These are phyloP conservation scores for Boletus reticulatus DNA, from an alignment of 768 basidiomycete genomes.

Conservation along the genomic window DNA sequence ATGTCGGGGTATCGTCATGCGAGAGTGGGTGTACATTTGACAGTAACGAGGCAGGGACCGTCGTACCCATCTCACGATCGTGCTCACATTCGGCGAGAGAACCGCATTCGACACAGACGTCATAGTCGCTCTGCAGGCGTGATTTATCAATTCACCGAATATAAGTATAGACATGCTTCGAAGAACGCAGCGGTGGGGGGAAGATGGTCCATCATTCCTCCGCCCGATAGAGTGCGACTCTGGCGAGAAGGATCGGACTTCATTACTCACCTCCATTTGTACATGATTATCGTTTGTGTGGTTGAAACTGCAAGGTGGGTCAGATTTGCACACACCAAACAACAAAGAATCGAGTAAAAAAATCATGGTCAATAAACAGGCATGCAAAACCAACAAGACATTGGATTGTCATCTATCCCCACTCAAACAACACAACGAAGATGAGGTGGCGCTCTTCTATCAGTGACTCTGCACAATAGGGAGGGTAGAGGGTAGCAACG, in stretches of 20 bases:
- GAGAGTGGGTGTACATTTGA: constrained; percentile 7
- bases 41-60: background rate
- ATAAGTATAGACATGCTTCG: background rate
- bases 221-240: constrained; percentile 20
- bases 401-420: background rate
- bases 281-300: constrained; percentile 67
- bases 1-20: constrained; percentile 12
- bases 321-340: constrained; percentile 12
- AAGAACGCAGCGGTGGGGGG: background rate
- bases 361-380: background rate
- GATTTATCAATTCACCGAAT: constrained; percentile 8
- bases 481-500: constrained; percentile 20
- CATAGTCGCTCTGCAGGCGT: constrained; percentile 57
- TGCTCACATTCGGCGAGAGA: constrained; percentile 67
- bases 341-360: background rate
- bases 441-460: constrained; percentile 1
- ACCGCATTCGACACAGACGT: constrained; percentile 73
- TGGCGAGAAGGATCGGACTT: constrained; percentile 13
- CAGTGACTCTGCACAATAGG: constrained; percentile 5
- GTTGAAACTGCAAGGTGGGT: constrained; percentile 56
- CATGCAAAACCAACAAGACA: background rate
- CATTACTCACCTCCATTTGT: constrained; percentile 61
- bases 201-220: constrained; percentile 1
- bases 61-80: constrained; percentile 37
- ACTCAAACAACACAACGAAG: background rate